Evolutionary conservation across 2,329 filamentous ascomycete species (phyloP).

Genomic region (Diplocarpon rosae): DNA sequence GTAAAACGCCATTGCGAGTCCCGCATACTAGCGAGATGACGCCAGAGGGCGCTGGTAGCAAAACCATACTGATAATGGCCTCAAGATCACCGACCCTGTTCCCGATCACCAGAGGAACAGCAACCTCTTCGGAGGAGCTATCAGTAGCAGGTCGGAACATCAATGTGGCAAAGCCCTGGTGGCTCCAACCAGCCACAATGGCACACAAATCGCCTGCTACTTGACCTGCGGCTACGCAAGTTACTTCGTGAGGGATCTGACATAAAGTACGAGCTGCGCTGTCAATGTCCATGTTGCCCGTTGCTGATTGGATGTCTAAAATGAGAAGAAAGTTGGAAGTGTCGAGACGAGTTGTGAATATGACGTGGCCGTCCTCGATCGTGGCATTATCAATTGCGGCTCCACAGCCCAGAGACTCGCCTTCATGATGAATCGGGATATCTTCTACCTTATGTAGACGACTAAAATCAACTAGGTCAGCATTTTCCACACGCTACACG

Average conservation of each 20-base stretch:
- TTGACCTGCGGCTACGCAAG: constrained; percentile 11
- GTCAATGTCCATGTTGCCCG: constrained; percentile 9
- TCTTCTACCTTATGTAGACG: constrained; percentile 9
- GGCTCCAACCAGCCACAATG: constrained; percentile 14
- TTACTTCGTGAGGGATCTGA: constrained; percentile 11
- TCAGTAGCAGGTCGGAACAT: constrained; percentile 14
- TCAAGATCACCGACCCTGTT: constrained; percentile 8
- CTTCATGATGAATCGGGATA: constrained; percentile 8
- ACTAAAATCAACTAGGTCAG: constrained; percentile 9
- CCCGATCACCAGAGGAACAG: constrained; percentile 4
- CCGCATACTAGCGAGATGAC: constrained; percentile 21
- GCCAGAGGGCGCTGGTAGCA: constrained; percentile 2
- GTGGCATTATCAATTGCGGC: constrained; percentile 17
- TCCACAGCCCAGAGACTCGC: constrained; percentile 5
- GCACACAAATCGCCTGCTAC: constrained; percentile 8
- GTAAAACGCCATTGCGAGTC: constrained; percentile 22
- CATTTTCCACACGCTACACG: not conserved
- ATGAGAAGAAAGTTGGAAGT: constrained; percentile 13
- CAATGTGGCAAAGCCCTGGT: constrained; percentile 9
- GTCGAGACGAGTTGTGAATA: constrained; percentile 19
- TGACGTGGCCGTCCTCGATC: constrained; percentile 15
- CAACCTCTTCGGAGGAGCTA: constrained; percentile 4
- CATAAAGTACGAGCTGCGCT: constrained; percentile 10
- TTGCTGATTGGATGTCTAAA: constrained; percentile 6
- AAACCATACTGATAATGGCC: constrained; percentile 21